Base-by-base conservation (phyloP, 2,329 filamentous ascomycete species). In the Pseudocercospora musae region DNA sequence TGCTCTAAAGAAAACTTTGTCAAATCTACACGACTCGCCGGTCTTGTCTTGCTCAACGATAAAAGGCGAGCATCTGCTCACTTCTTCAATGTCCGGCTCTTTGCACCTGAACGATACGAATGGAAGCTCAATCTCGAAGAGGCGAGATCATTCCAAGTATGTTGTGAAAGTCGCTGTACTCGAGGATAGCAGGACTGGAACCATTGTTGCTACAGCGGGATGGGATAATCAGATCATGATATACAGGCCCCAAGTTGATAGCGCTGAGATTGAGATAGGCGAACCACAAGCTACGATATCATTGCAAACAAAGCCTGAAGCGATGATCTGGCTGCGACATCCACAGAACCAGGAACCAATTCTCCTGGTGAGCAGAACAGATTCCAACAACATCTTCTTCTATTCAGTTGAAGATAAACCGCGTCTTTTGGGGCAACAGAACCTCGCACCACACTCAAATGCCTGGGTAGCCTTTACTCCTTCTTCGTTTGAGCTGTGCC, bases 391-490 rank as follows among this genome's bases (percentile, higher is more conserved):
- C 68, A 75, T 88, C 21, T 81, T 84, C 67, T 88, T 84, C 73
- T 86, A 87, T 69, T 70, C 73, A 2, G 3, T 69, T 70, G 40
- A 68, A 71, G 27, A 64, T 62, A 59, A 68, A 75, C 74, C 79
- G 55, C 68, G 70, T 25, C 75, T 84, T 8, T 74, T 85, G 3
- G 85, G 84, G 23, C 79, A 78, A 62, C 85, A 88, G 67, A 87
- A 87, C 65, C 78, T 88, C 2, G 84, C 85, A 8, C 85, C 85
- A 1, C 81, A 85, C 68, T 86, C 84, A 2, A 87, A 84, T 69
- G 80, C 85, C n/a, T 88, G 86, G 86, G 75, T 86, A 13, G 80
- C 84, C 1, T 88, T 88, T 70, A 86, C 85, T 0, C 85, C 86
- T 0, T 82, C 84, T 6, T 81, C 81, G 49, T 76, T 89, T 20